Conservation (phyloP, 2,329 filamentous ascomycete genomes). For the Aspergillus ruber region DNA sequence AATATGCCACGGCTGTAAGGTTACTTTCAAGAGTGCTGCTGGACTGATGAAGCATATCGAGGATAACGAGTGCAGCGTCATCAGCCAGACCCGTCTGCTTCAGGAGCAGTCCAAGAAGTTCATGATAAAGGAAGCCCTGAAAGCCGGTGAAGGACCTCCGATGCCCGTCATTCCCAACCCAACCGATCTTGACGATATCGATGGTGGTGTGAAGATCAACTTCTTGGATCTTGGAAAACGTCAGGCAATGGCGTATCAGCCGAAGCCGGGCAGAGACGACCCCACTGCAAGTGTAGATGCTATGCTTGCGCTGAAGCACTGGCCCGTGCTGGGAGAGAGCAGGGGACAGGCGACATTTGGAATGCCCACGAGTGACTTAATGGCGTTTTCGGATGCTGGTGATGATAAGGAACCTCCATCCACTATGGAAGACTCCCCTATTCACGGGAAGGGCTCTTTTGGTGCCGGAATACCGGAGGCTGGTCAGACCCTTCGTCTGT, state of each 20-base stretch:
- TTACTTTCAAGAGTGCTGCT: constrained; percentile 43
- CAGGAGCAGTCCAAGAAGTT: constrained; percentile 47
- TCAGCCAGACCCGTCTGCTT: constrained; percentile 39
- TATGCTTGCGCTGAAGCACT: constrained; percentile 16
- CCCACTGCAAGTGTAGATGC: constrained; percentile 1
- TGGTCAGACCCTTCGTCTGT: constrained; percentile 8
- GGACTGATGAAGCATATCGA: constrained; percentile 52
- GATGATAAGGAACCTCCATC: constrained; percentile 2
- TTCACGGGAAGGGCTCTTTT: constrained; percentile 1
- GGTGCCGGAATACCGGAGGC: constrained; percentile 1
- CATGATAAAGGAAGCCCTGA: constrained; percentile 34
- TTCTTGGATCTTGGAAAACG: constrained; percentile 6
- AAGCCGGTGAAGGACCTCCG: constrained; percentile 1
- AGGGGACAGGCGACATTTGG: not conserved
- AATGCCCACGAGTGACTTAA: constrained; percentile 10
- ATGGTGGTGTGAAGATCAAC: constrained; percentile 20
- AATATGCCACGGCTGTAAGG: constrained; percentile 43
- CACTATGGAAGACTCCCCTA: not conserved
- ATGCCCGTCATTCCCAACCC: constrained; percentile 2
- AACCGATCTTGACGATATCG: constrained; percentile 8
- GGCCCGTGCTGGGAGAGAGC: constrained; percentile 13
- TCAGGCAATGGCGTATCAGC: constrained; percentile 14
- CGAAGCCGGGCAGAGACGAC: constrained; percentile 3
- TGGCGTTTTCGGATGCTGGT: constrained; percentile 12
- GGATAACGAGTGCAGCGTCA: constrained; percentile 42